A percentile compares a stretch with the other conserved stretches of the same genome.
Evolutionary conservation across 768 basidiomycete species (phyloP).

Genomic region (Pleurotus pulmonarius): DNA sequence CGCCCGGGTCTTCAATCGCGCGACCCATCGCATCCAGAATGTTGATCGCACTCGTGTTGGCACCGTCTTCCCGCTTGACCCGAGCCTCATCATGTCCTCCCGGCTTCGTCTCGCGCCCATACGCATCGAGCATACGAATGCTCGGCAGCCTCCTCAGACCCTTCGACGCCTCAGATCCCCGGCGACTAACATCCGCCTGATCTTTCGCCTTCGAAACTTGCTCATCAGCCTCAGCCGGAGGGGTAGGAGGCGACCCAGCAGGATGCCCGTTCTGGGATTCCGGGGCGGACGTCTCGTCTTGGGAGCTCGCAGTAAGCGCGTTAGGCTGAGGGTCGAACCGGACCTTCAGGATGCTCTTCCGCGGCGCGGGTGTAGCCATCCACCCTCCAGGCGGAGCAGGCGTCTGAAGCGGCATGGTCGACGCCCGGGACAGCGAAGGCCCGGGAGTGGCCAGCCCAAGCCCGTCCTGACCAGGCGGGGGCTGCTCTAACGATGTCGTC

Average conservation of each 20-base stretch:
- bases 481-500: not conserved
- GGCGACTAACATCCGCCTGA: not conserved
- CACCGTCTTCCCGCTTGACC: conserved; percentile 11
- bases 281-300: conserved; percentile 15
- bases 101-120: conserved; percentile 43
- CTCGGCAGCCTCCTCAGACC: conserved; percentile 44
- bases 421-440: conserved; percentile 46
- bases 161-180: conserved; percentile 15
- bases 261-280: not conserved
- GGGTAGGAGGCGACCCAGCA: not conserved
- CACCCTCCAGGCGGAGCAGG: conserved; percentile 68
- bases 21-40: conserved; percentile 71
- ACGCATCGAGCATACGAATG: conserved; percentile 68
- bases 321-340: conserved; percentile 54
- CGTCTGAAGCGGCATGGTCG: conserved; percentile 46
- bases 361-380: conserved; percentile 50
- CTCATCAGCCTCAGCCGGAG: not conserved
- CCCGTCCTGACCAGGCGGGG: not conserved
- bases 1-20: conserved; percentile 38
- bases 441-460: not conserved
- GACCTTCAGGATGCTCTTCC: conserved; percentile 65
- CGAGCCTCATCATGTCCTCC: conserved; percentile 8
- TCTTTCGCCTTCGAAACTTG: not conserved
- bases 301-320: conserved; percentile 15
- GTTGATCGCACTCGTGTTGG: conserved; percentile 30